Base-by-base conservation (phyloP, 441 rosid species). In the Breynia disticha region DNA sequence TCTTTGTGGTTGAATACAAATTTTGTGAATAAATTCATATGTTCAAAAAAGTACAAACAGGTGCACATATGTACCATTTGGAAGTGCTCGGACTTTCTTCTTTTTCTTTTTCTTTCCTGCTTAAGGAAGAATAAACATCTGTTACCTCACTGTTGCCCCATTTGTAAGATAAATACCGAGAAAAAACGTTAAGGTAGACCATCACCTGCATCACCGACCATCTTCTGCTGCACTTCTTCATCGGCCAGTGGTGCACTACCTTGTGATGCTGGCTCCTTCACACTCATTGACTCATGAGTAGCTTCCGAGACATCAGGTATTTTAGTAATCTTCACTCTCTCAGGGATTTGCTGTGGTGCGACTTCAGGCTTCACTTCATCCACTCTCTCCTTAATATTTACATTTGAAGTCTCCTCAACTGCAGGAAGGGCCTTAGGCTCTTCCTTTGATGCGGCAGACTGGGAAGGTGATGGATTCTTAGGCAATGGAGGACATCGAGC, bases 201-300 rank as follows among this genome's bases (percentile, higher is more conserved):
- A 56, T 65, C 77, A 87, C 99, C 97, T 67, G 84, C 86, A 64
- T 94, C 99, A 64, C 81, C 78, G 67, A 73, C 86, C 68, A 72
- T 67, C 74, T 72, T 93, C 81, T 87, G 96, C 72, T 82, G 96
- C 76, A 83, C 82, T 72, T 90, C 96, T 76, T 90, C 97, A 53
- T 85, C 95, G 56, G 73, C 72, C 37, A 72, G 63, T 18, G 76
- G 90, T 54, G 76, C 80, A 79, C 87, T 90, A 46, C 90, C 73
- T 68, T 87, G 94, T 37, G 96, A 82, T 47, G 82, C 77, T 51
- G 77, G 76, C 70, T 87, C 97, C 72, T 84, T 86, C 70, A 80
- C 69, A 59, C 79, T 69, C 72, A 75, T 60, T 4, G 96, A 77
- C 58, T 87, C 95, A 37, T 52, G 83, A 12, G 91, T 87, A 68